Evolutionary conservation across 1,139 yeast species (phyloP).

Genomic region (Saccharomyces hybrid): DNA sequence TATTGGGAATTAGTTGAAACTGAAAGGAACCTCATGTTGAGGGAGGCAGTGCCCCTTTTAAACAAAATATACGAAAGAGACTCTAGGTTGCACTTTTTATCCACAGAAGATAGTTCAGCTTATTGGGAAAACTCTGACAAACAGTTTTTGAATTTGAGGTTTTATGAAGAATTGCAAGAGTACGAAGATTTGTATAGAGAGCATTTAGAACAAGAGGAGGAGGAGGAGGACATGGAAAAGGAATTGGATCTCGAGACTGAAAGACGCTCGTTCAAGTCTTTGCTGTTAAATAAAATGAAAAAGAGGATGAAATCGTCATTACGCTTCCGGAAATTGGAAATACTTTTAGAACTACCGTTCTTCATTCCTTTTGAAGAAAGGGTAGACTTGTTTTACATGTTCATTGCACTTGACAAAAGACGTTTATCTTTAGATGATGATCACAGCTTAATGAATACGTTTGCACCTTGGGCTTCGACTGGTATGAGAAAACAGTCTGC

Average conservation of each 20-base stretch:
- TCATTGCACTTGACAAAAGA: conserved; percentile 48
- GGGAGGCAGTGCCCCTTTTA: conserved; percentile 44
- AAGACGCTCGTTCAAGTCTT: conserved; percentile 6
- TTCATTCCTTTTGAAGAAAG: conserved; percentile 69
- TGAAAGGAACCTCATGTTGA: conserved; percentile 29
- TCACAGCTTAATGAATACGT: conserved; percentile 12
- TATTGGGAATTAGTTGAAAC: conserved; percentile 37
- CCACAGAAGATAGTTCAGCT: conserved; percentile 29
- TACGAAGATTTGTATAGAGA: conserved; percentile 24
- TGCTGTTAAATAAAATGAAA: conserved; percentile 7
- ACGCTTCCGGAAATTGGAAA: conserved; percentile 35
- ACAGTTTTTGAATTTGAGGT: conserved; percentile 16
- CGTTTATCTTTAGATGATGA: conserved; percentile 25
- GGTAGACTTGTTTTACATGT: conserved; percentile 62
- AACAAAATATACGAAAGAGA: conserved; percentile 67
- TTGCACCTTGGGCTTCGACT: conserved; percentile 12
- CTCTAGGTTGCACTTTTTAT: conserved; percentile 51
- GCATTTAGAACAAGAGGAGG: conserved; percentile 13
- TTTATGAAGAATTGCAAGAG: conserved; percentile 21
- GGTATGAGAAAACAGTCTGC: conserved; percentile 37
- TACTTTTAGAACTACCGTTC: conserved; percentile 65
- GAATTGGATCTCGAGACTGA: conserved; percentile 6
- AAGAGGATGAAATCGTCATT: conserved; percentile 11
- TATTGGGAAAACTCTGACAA: conserved; percentile 45
- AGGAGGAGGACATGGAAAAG: conserved; percentile 15